phyloP scores from a whole-genome alignment of 176 grass and related monocot species.

The Zea luxurians region DNA sequence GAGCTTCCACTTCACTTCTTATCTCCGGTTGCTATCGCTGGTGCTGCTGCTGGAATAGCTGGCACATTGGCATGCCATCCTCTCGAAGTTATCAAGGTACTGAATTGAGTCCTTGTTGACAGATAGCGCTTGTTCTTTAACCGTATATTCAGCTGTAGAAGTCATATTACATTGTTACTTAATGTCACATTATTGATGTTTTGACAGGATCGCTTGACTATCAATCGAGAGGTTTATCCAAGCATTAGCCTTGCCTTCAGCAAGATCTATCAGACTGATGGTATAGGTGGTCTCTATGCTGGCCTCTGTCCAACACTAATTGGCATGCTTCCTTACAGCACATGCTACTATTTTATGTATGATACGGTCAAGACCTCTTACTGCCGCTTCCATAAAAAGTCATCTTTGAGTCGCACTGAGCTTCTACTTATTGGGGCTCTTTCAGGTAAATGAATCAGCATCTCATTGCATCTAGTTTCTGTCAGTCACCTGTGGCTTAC shows the following conservation, averaged over 20 bases:
- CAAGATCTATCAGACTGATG: constrained; percentile 64
- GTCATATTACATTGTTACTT: constrained; percentile 20
- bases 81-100: constrained; percentile 87
- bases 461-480: neutral
- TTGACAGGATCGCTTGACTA: constrained; percentile 75
- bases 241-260: constrained; percentile 59
- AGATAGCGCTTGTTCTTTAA: neutral
- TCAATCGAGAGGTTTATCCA: constrained; percentile 60
- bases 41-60: constrained; percentile 71
- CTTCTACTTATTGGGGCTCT: constrained; percentile 70
- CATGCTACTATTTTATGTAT: constrained; percentile 89
- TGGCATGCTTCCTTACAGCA: constrained; percentile 87
- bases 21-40: constrained; percentile 65
- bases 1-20: constrained; percentile 53
- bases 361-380: constrained; percentile 77
- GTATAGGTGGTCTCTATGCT: constrained; percentile 64
- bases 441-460: constrained; percentile 50
- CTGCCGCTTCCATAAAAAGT: constrained; percentile 65
- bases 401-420: constrained; percentile 58
- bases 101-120: constrained; percentile 1
- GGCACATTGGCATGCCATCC: constrained; percentile 78
- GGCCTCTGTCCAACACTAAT: constrained; percentile 77
- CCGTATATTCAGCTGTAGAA: constrained; percentile 1
- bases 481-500: constrained; percentile 5
- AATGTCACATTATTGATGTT: constrained; percentile 3